Evolutionary conservation across 2,329 filamentous ascomycete species (phyloP), one percentile per base, ranked within the genome.

Genomic region (Eutypella sp.): DNA sequence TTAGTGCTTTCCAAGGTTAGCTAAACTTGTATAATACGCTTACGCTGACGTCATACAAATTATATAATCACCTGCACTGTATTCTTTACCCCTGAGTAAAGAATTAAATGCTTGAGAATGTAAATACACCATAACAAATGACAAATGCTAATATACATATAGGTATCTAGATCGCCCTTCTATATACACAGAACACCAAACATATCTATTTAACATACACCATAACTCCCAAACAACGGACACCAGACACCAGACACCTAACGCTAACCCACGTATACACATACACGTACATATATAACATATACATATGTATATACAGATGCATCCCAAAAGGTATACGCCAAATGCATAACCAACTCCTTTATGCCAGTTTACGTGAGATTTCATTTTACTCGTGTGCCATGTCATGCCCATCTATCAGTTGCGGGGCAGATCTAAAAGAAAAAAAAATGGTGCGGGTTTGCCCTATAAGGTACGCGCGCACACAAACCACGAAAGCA

Each of bases 361-460:
- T 19, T 34, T 8, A 44, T 45, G 45, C 44, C 44, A 45, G 50
- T 50, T 42, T 44, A 44, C 48, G 37, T 33, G 47, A 47, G 55
- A 49, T 31, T 47, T 52, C 49, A 34, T 53, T 63, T 62, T 61
- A 66, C 62, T 61, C 60, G 57, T 62, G 44, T 56, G 42, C 41
- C n/a, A n/a, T n/a, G n/a, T n/a, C n/a, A n/a, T n/a, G n/a, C n/a
- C n/a, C n/a, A n/a, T n/a, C n/a, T n/a, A n/a, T n/a, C n/a, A n/a
- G n/a, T n/a, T n/a, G n/a, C n/a, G n/a, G n/a, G n/a, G n/a, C n/a
- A n/a, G n/a, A 57, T 48, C 42, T 34, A 42, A 47, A 43, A 47
- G n/a, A 49, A 37, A 55, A 49, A 52, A 40, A 41, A 47, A 47
- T 41, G n/a, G n/a, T 47, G 41, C 51, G 51, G 53, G 52, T 54